Percentiles rank a stretch among this genome's conserved stretches.
These are phyloP conservation scores for Podaxis rugospora DNA, from an alignment of 768 basidiomycete genomes.

Conservation along the genomic window DNA sequence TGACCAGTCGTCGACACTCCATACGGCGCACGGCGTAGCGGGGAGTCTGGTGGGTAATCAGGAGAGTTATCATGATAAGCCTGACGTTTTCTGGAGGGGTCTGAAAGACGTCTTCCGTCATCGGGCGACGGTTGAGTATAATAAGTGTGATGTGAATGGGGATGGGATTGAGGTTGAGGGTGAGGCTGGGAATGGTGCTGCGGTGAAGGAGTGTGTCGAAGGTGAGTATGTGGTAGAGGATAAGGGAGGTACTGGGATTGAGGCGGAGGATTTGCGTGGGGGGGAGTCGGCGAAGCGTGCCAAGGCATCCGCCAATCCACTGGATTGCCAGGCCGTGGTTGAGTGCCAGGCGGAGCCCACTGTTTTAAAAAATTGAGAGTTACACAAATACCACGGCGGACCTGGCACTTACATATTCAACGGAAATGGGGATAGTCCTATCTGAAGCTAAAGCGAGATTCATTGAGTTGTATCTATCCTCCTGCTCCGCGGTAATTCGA, in stretches of 20 bases:
- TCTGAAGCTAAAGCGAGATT: conserved; percentile 53
- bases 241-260: background rate
- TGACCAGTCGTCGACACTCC: background rate
- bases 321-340: background rate
- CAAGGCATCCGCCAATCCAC: conserved; percentile 10
- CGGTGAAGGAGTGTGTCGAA: background rate
- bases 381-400: conserved; percentile 4
- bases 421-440: conserved; percentile 50
- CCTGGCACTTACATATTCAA: conserved; percentile 48
- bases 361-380: conserved; percentile 14
- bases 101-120: conserved; percentile 6
- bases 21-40: background rate
- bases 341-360: conserved; percentile 30
- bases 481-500: conserved; percentile 50
- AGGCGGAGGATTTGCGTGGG: background rate
- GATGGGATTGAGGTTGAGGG: background rate
- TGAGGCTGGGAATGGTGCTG: background rate
- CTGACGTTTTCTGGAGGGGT: conserved; percentile 5
- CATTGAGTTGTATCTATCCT: conserved; percentile 46
- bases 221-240: background rate
- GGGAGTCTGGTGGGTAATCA: background rate
- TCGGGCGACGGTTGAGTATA: conserved; percentile 2
- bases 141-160: background rate
- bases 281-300: conserved; percentile 3
- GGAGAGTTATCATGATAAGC: conserved; percentile 1